Evolutionary conservation across 306 rosid species (phyloP), one percentile per base, ranked within the genome.

Genomic region (Aeschynomene evenia): DNA sequence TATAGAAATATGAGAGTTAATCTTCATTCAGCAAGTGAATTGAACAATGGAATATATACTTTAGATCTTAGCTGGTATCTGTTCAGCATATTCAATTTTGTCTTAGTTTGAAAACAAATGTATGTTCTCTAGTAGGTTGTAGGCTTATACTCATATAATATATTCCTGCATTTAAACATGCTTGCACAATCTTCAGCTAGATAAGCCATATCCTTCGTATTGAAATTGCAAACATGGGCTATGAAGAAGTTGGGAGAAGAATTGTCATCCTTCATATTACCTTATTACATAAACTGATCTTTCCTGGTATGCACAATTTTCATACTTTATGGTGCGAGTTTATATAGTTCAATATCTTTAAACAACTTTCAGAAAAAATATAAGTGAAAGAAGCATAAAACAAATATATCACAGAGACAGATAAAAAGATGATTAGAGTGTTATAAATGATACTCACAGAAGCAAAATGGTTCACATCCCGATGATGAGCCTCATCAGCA

Each of bases 401-500:
- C 46, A 45, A 16, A 68, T 53, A 36, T 36, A 45, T 31, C 23
- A 20, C 21, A 6, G n/a, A 45, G 39, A 50, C 43, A 69, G n/a
- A n/a, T 2, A 33, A 23, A 66, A 49, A 45, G 36, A 66, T 42
- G 26, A 60, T 51, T 9, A 43, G 1, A 65, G 11, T 60, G 61
- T 34, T 24, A 34, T 13, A 63, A 78, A 15, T 6, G 34, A 71
- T 28, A 83, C 91, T 87, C 11, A 89, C 93, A n/a, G 91, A 87
- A 79, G 96, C 92, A 76, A 87, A 87, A 76, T 89, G 96, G 66
- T 89, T 89, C 34, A 89, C 87, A 75, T 89, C 91, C 3, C 93
- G 83, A 62, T 85, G 93, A 72, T 89, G 96, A 83, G 92, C 90
- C 80, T 89, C 96, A 75, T 89, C 96, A 4, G 96, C 92, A 42